phyloP scores from a whole-genome alignment of 2,329 filamentous ascomycete species.

The Neonectria punicea region DNA sequence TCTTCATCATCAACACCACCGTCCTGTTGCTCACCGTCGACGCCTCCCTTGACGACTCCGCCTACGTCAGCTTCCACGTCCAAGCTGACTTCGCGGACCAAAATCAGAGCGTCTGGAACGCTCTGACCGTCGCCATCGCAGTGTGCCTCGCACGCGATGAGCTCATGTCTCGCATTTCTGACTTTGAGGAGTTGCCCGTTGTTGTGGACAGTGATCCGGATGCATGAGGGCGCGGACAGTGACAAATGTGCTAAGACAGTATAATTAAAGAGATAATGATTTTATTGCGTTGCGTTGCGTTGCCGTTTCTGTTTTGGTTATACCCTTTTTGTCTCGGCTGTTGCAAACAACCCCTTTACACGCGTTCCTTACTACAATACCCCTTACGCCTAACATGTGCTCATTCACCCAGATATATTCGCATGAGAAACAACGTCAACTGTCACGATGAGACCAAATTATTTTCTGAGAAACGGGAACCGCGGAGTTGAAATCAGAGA shows the following conservation, averaged over 20 bases:
- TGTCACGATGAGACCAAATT: neutral
- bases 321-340: neutral
- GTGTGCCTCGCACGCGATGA: slow-evolving; percentile 55
- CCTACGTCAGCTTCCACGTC: slow-evolving; percentile 56
- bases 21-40: slow-evolving; percentile 55
- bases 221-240: slow-evolving; percentile 36
- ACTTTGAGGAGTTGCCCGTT: slow-evolving; percentile 48
- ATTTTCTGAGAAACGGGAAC: neutral
- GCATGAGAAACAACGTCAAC: neutral
- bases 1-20: slow-evolving; percentile 54
- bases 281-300: neutral
- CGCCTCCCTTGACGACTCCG: slow-evolving; percentile 48
- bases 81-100: slow-evolving; percentile 52
- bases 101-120: slow-evolving; percentile 57
- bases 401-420: neutral
- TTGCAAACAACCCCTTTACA: slow-evolving; percentile 3
- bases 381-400: neutral
- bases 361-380: neutral
- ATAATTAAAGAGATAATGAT: neutral
- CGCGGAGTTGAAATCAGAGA: slow-evolving; percentile 31
- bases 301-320: slow-evolving; percentile 2
- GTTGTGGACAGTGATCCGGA: slow-evolving; percentile 53
- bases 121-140: slow-evolving; percentile 53
- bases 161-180: slow-evolving; percentile 46
- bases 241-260: neutral